Percentiles rank a stretch among this genome's conserved stretches.
These are phyloP conservation scores for Hericium coralloides DNA, from an alignment of 768 basidiomycete genomes.

Conservation along the genomic window DNA sequence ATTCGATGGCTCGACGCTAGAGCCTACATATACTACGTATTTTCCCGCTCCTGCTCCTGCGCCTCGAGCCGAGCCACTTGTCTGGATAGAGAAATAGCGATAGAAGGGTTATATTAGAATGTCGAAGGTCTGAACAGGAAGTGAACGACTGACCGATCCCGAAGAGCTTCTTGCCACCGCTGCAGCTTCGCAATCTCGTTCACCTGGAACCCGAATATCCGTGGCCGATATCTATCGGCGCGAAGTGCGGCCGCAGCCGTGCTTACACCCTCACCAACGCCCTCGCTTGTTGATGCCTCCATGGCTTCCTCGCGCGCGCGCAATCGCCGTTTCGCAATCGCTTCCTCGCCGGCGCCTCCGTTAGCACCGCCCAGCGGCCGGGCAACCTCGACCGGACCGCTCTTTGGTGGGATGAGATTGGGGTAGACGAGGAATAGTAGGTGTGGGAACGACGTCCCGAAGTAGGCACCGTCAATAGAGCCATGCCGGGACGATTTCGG, in stretches of 20 bases:
- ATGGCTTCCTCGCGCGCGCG: slow-evolving; percentile 37
- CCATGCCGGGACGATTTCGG: slow-evolving; percentile 97
- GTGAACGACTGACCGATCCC: slow-evolving; percentile 58
- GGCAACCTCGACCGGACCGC: slow-evolving; percentile 35
- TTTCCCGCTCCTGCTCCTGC: slow-evolving; percentile 9
- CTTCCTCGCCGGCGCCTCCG: slow-evolving; percentile 21
- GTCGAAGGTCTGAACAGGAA: neutral
- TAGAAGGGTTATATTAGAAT: neutral
- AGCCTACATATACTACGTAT: neutral
- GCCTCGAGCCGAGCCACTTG: slow-evolving; percentile 14
- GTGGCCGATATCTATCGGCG: slow-evolving; percentile 86
- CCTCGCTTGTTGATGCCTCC: slow-evolving; percentile 35
- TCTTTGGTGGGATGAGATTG: slow-evolving; percentile 81
- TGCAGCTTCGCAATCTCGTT: slow-evolving; percentile 90
- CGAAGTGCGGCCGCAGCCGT: slow-evolving; percentile 81
- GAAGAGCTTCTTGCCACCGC: slow-evolving; percentile 90
- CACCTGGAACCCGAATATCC: slow-evolving; percentile 95
- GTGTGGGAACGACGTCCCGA: slow-evolving; percentile 97
- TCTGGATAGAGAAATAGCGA: neutral
- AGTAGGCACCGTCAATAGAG: slow-evolving; percentile 96
- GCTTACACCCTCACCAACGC: slow-evolving; percentile 58
- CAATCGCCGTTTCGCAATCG: slow-evolving; percentile 17
- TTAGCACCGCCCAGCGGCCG: slow-evolving; percentile 19
- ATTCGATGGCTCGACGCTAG: neutral
- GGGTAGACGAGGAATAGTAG: slow-evolving; percentile 97